Evolutionary conservation across 2,329 filamentous ascomycete species (phyloP), one percentile per base, ranked within the genome.

Genomic region (Ceratocystis diversiconidia): DNA sequence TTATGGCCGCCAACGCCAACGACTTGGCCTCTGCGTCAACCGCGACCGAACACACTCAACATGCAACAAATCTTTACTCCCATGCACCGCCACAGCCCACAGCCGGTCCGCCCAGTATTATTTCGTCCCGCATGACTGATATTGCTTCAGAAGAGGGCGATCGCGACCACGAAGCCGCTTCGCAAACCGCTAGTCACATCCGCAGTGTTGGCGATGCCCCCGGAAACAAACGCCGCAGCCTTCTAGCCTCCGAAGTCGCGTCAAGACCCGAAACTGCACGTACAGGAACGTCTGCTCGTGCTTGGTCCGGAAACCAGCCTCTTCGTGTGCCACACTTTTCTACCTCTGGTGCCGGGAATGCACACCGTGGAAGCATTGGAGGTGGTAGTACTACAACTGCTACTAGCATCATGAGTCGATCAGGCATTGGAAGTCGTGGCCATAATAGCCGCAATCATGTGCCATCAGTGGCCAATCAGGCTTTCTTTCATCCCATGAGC

Each of bases 401-500:
- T 15, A 48, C 25, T 25, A 59, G 62, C 1, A 19, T 52, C 1
- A n/a, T 67, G n/a, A 67, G 59, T 32, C 62, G 66, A 15, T 65
- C 66, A 6, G 66, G 66, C 1, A 8, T 25, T 30, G 52, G 52
- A 57, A 67, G 66, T 17, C 63, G 50, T 10, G 63, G 63, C n/a
- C 63, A 67, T n/a, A 71, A 72, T 2, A 92, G 86, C 69, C 80
- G 87, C 59, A 91, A 87, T 73, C 94, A 99, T 79, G 91, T 95
- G 22, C 92, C 94, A 1, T 91, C 88, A 1, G 78, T 99, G 64
- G 87, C 90, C 2, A 91, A 90, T 17, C 88, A 92, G 72, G 92
- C 90, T 64, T 97, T 99, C 77, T 96, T 95, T 73, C 88, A 87
- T 25, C 94, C 94, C 48, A 95, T 99, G 90, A 97, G 92, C 76